phyloP scores from a whole-genome alignment of 2,329 filamentous ascomycete genomes.

The Bipolaris victoriae region DNA sequence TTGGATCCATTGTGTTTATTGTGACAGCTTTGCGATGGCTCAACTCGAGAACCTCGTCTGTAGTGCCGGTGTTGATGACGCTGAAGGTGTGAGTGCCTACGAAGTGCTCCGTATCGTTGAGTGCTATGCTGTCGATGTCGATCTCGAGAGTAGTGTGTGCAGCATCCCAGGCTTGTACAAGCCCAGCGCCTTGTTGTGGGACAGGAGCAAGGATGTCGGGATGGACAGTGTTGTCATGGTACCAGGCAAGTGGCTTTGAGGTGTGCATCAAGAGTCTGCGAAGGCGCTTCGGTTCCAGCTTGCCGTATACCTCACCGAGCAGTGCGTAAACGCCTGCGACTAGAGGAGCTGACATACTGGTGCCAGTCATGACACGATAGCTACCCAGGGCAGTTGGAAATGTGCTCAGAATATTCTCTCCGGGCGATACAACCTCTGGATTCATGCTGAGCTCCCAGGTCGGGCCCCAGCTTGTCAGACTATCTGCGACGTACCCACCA shows the following conservation, averaged over 20 bases:
- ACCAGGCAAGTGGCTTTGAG: slow-evolving; percentile 25
- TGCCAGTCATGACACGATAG: slow-evolving; percentile 62
- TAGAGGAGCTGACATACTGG: slow-evolving; percentile 58
- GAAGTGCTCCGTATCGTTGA: slow-evolving; percentile 36
- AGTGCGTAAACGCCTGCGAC: slow-evolving; percentile 26
- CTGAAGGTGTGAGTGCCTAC: slow-evolving; percentile 30
- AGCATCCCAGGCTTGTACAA: slow-evolving; percentile 27
- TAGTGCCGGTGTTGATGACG: slow-evolving; percentile 19
- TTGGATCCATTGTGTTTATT: slow-evolving; percentile 20
- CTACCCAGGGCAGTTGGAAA: slow-evolving; percentile 53
- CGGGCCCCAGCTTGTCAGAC: slow-evolving; percentile 62
- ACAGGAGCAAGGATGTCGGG: slow-evolving; percentile 25
- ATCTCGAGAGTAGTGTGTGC: slow-evolving; percentile 20
- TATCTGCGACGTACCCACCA: slow-evolving; percentile 16
- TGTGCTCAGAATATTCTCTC: slow-evolving; percentile 65
- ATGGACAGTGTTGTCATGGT: slow-evolving; percentile 15
- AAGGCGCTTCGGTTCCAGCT: slow-evolving; percentile 20
- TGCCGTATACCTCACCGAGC: slow-evolving; percentile 24
- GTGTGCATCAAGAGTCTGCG: slow-evolving; percentile 23
- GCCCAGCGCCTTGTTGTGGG: slow-evolving; percentile 30
- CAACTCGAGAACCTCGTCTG: slow-evolving; percentile 2
- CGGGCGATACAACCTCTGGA: slow-evolving; percentile 63
- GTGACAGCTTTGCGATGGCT: slow-evolving; percentile 25
- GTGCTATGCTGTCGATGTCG: slow-evolving; percentile 22
- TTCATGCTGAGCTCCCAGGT: slow-evolving; percentile 65